Evolutionary conservation across 345 rosid species (phyloP).

Genomic region (Excoecaria agallocha): DNA sequence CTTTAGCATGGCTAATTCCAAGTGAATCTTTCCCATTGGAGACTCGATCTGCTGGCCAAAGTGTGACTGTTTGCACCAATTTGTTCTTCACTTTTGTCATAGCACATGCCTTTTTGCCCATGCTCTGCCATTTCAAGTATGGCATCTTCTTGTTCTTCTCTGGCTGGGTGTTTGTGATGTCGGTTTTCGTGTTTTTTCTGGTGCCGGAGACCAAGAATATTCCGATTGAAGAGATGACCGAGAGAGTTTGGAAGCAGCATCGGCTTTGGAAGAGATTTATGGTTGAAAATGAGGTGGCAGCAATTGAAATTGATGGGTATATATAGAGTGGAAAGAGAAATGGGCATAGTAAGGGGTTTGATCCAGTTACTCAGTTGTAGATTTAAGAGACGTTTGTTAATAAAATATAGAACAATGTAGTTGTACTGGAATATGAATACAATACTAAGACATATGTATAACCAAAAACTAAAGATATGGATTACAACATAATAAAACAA

Average conservation of each 20-base stretch:
- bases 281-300: slow-evolving; percentile 34
- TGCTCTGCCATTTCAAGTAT: slow-evolving; percentile 90
- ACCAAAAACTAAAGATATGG: no score
- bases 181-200: slow-evolving; percentile 65
- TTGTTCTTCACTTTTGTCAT: slow-evolving; percentile 83
- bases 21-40: slow-evolving; percentile 90
- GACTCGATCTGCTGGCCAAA: slow-evolving; percentile 93
- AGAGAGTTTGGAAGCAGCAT: slow-evolving; percentile 89
- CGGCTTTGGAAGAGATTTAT: slow-evolving; percentile 92
- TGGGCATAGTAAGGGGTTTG: slow-evolving; percentile 43
- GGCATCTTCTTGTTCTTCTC: slow-evolving; percentile 96
- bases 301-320: slow-evolving; percentile 12
- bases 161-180: slow-evolving; percentile 81
- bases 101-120: slow-evolving; percentile 92
- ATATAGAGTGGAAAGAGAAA: slow-evolving; percentile 34
- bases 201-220: slow-evolving; percentile 92
- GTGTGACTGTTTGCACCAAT: slow-evolving; percentile 82
- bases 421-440: no score
- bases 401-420: background rate
- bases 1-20: slow-evolving; percentile 90
- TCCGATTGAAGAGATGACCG: slow-evolving; percentile 95
- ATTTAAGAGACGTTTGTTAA: background rate
- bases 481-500: no score
- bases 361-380: slow-evolving; percentile 44
- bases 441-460: background rate